These are phyloP conservation scores for Rhynchospora pubera DNA, from an alignment of 176 grass and related monocot species.

Conservation along the genomic window DNA sequence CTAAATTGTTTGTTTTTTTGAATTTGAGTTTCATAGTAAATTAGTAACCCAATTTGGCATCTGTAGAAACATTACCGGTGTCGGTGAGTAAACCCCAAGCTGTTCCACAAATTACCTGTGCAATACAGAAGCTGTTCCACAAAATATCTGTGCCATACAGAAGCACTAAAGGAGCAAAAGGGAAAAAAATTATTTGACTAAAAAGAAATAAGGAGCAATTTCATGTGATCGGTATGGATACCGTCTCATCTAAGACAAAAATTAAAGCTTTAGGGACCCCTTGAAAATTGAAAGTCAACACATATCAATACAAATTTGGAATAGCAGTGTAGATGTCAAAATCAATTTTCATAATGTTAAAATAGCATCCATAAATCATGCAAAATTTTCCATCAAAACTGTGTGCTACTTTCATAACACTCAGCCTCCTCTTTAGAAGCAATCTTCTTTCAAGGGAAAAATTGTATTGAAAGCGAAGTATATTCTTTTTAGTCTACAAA, in stretches of 20 bases:
- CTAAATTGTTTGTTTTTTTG: too few species aligned
- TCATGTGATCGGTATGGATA: neutral
- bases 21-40: too few species aligned
- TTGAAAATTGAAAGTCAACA: neutral
- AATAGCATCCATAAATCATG: neutral
- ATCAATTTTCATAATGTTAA: neutral
- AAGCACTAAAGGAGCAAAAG: too few species aligned
- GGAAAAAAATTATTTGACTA: too few species aligned
- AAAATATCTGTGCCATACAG: too few species aligned
- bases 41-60: too few species aligned
- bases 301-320: neutral
- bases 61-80: too few species aligned
- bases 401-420: neutral
- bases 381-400: neutral
- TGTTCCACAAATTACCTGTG: too few species aligned
- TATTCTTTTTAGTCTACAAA: conserved; percentile 5
- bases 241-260: neutral
- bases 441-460: neutral
- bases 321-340: neutral
- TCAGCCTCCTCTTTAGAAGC: conserved; percentile 1
- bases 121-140: too few species aligned
- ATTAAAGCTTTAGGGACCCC: neutral
- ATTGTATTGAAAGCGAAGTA: neutral
- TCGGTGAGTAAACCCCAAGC: too few species aligned
- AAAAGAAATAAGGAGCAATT: neutral